Evolutionary conservation across 306 rosid genomes (phyloP), one percentile per base, ranked within the genome.

Genomic region (Trifolium pratense): DNA sequence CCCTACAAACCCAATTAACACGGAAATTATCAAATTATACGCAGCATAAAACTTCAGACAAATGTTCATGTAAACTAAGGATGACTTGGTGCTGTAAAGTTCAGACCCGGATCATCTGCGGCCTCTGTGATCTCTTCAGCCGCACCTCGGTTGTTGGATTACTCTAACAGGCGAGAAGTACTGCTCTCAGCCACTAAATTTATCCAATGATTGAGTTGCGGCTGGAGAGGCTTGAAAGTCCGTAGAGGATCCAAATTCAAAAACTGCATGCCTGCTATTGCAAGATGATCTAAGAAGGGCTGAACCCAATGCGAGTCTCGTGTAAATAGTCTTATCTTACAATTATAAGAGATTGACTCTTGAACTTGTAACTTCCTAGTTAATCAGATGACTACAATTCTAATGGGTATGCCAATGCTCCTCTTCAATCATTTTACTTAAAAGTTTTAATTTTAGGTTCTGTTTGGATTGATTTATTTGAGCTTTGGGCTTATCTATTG

Each of bases 1-100:
- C 98, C 98, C 96, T 92, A 78, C 67, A 34, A 17, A 65, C 12
- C 68, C 79, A 73, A 39, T 75, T 53, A 32, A 37, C 20, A 46
- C 3, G 37, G 34, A 56, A 37, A 39, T 29, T 25, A 21, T 29
- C 67, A 61, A 61, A 4, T 34, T 31, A 25, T 29, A 36, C 2
- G 5, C 29, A 25, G 20, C 48, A 7, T 17, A 9, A 26, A 13
- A 16, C 8, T 74, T 49, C 1, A 26, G 17, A 49, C 9, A 29
- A 16, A 48, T 36, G 48, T 36, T 18, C 4, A 34, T 68, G 5
- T 48, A 16, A 49, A 14, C 43, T n/a, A 59, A 29, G 42, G 23
- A 29, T 59, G 40, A 29, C 39, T 9, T 26, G 65, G 21, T 29
- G 21, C n/a, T 26, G 18, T 56, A 56, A 56, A 23, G 16, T 56